phyloP scores from a whole-genome alignment of 495 filamentous ascomycete species.

The Penicillium bovifimosum region DNA sequence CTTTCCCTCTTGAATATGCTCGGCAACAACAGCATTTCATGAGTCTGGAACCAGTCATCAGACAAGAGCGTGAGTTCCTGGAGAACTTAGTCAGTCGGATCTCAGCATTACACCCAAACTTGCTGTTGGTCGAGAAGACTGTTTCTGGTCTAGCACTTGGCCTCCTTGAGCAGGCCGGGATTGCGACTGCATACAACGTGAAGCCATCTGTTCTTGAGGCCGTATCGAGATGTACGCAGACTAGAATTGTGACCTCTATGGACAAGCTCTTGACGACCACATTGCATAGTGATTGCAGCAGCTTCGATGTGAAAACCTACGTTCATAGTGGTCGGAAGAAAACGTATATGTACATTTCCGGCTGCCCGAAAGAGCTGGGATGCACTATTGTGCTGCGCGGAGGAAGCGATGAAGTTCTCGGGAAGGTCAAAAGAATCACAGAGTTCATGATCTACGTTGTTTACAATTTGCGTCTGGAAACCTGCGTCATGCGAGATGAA shows the following conservation, averaged over 20 bases:
- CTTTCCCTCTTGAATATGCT: constrained; percentile 94
- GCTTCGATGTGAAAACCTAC: constrained; percentile 93
- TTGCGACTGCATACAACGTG: constrained; percentile 92
- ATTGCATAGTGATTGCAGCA: constrained; percentile 71
- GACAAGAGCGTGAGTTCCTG: constrained; percentile 92
- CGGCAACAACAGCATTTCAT: constrained; percentile 95
- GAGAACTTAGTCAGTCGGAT: constrained; percentile 92
- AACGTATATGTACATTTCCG: constrained; percentile 92
- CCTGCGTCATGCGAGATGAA: constrained; percentile 92
- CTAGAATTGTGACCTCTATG: constrained; percentile 87
- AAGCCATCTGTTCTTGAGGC: constrained; percentile 93
- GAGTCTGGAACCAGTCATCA: constrained; percentile 95
- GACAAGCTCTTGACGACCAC: constrained; percentile 85
- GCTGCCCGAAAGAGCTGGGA: constrained; percentile 85
- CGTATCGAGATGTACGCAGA: constrained; percentile 84
- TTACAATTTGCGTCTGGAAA: constrained; percentile 95
- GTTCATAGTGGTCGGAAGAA: constrained; percentile 78
- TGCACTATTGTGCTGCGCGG: constrained; percentile 95
- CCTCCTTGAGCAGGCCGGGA: constrained; percentile 78
- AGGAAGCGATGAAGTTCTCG: constrained; percentile 60
- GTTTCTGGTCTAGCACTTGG: constrained; percentile 87
- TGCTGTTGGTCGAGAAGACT: constrained; percentile 83
- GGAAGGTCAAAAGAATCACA: constrained; percentile 84
- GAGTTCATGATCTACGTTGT: constrained; percentile 99
- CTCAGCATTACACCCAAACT: constrained; percentile 69